Evolutionary conservation across 768 basidiomycete genomes (phyloP).

Genomic region (Trametes maxima): DNA sequence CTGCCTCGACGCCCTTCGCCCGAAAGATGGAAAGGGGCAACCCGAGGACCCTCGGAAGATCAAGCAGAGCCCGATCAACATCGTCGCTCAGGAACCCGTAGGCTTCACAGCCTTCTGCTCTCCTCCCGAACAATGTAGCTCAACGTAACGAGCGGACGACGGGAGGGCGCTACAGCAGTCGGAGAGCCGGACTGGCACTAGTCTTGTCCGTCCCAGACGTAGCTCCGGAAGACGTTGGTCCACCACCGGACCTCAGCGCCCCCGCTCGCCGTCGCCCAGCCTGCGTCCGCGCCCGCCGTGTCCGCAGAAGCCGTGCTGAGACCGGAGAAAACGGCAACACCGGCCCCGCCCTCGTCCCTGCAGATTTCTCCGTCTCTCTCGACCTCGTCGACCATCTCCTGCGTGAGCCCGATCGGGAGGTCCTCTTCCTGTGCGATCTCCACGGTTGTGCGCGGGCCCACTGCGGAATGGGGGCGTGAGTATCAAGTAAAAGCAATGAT

Average conservation of each 20-base stretch:
- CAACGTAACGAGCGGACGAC: too few species aligned
- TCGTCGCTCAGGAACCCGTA: too few species aligned
- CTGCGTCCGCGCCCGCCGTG: background rate
- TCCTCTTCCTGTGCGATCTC: constrained; percentile 74
- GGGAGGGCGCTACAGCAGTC: background rate
- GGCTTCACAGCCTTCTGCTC: too few species aligned
- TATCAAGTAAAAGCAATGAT: background rate
- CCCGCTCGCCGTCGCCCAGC: constrained; percentile 16
- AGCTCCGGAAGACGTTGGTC: constrained; percentile 64
- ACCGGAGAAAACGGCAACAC: constrained; percentile 27
- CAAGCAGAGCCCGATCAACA: too few species aligned
- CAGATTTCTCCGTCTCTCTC: constrained; percentile 73
- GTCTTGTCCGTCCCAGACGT: constrained; percentile 73
- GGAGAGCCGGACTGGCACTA: background rate
- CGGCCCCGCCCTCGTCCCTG: constrained; percentile 64
- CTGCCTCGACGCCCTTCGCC: too few species aligned
- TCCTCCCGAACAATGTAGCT: too few species aligned
- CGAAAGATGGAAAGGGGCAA: too few species aligned
- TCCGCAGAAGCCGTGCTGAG: background rate
- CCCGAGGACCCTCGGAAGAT: too few species aligned
- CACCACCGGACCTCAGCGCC: constrained; percentile 74
- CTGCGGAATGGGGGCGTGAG: constrained; percentile 1
- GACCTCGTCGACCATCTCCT: constrained; percentile 76
- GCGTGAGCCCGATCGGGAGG: constrained; percentile 70
- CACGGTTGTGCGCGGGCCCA: constrained; percentile 51